A percentile compares a stretch with the other conserved stretches of the same genome.
Conservation (phyloP, 495 filamentous ascomycete species). For the Penicillium antarcticum region DNA sequence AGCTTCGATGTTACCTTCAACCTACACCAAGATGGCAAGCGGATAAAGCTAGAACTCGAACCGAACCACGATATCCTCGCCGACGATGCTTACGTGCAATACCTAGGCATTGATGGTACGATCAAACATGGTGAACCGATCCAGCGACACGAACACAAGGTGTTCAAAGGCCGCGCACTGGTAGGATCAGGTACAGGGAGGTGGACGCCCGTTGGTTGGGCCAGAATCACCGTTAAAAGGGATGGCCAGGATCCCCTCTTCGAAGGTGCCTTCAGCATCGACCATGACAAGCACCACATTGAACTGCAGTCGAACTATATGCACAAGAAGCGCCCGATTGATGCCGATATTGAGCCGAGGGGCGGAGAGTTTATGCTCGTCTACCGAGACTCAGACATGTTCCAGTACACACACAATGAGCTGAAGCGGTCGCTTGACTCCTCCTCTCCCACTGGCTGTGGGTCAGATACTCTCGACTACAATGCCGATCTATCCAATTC, state of each 20-base stretch:
- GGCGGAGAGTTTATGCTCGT: constrained; percentile 83
- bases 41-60: constrained; percentile 76
- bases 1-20: constrained; percentile 80
- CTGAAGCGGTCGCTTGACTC: constrained; percentile 45
- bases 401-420: constrained; percentile 43
- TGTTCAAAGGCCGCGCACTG: constrained; percentile 81
- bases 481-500: constrained; percentile 66
- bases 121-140: constrained; percentile 60
- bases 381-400: constrained; percentile 86
- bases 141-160: constrained; percentile 66
- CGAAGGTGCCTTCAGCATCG: constrained; percentile 82
- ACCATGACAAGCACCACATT: constrained; percentile 82
- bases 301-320: constrained; percentile 73
- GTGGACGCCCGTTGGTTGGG: constrained; percentile 85
- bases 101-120: constrained; percentile 67
- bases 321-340: constrained; percentile 67
- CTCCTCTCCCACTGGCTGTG: constrained; percentile 45
- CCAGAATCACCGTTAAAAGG: constrained; percentile 68
- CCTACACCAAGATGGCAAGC: constrained; percentile 62
- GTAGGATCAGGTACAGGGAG: constrained; percentile 56
- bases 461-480: constrained; percentile 65
- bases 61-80: constrained; percentile 90
- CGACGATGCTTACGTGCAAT: constrained; percentile 68
- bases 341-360: constrained; percentile 60
- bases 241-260: constrained; percentile 83